A percentile compares a stretch with the other conserved stretches of the same genome.
These are phyloP conservation scores for Lactarius evosmus DNA, from an alignment of 768 basidiomycete species.

Conservation along the genomic window DNA sequence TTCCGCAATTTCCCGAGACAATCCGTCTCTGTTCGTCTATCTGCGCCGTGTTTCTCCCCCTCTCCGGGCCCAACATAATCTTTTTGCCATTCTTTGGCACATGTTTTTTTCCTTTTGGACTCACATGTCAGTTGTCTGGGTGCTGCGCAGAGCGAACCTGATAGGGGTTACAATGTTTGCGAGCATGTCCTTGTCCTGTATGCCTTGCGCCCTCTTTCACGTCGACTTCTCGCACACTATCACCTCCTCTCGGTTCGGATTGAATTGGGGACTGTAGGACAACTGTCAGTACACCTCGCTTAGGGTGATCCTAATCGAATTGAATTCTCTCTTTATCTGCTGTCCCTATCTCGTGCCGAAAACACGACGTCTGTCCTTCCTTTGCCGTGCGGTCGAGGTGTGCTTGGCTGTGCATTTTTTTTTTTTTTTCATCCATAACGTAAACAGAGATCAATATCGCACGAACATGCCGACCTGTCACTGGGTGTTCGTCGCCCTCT, in stretches of 20 bases:
- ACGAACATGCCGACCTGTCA: slow-evolving; percentile 11
- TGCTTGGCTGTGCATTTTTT: background rate
- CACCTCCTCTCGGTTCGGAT: background rate
- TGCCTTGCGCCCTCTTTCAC: background rate
- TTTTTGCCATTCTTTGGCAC: background rate
- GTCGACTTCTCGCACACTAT: background rate
- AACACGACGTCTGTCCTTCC: background rate
- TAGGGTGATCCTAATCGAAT: background rate
- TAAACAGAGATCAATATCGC: slow-evolving; percentile 21
- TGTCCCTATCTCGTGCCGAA: slow-evolving; percentile 15
- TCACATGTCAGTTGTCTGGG: background rate
- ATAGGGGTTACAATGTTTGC: background rate
- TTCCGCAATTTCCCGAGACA: background rate
- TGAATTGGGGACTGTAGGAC: background rate
- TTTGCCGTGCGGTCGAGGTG: background rate
- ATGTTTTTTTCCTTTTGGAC: background rate
- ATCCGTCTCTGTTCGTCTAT: background rate
- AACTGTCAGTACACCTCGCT: background rate
- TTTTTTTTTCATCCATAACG: slow-evolving; percentile 6
- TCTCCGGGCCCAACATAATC: no score
- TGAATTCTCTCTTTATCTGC: slow-evolving; percentile 2
- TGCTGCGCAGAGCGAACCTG: background rate
- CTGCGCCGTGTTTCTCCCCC: background rate
- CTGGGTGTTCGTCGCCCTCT: slow-evolving; percentile 7
- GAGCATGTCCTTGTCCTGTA: background rate